Base-by-base conservation (phyloP, 768 basidiomycete genomes). In the Amanita exitialis region DNA sequence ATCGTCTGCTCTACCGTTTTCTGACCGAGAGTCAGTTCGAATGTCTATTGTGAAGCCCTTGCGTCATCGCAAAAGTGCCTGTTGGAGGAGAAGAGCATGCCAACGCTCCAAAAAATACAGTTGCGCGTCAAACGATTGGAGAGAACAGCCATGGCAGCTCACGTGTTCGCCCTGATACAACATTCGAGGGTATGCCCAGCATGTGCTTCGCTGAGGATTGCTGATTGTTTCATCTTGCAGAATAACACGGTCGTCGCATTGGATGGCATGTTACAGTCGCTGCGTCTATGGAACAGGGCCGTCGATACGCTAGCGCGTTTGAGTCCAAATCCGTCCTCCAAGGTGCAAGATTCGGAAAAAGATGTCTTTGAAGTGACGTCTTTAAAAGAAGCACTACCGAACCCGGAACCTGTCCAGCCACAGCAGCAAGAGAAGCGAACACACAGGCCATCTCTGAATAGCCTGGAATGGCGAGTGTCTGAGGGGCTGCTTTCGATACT, bases 201-300 rank as follows among this genome's bases (percentile, higher is more conserved):
- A 5, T 8, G 37, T 58, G 42, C 49, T 12, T 39, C 37, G 10
- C 0, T 39, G 5, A 15, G 7, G 25, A 16, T 28, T 32, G 32
- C 13, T 37, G 28, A 21, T 42, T 27, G 18, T 12, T 21, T 16
- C 3, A 9, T 27, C 41, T 3, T 27, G 18, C 30, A 92, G 86
- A 79, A 83, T 41, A 80, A 91, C 43, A 66, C 77, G 0, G 67
- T 76, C 0, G 66, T 71, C 4, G 75, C 82, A 2, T 59, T 90
- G 13, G 70, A 76, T 41, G 75, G 75, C 16, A 67, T 84, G 54
- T 67, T 86, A 10, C 86, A 86, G 55, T 78, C 86, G 0, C 71
- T 91, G 45, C 79, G 90, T 15, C 66, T 93, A 1, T 90, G 84
- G 81, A 88, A 86, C 61, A 79, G 87, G 23, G 89, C 90, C 3